phyloP scores from a whole-genome alignment of 371 early-diverging fungal species.

The Saksenaea oblongispora region DNA sequence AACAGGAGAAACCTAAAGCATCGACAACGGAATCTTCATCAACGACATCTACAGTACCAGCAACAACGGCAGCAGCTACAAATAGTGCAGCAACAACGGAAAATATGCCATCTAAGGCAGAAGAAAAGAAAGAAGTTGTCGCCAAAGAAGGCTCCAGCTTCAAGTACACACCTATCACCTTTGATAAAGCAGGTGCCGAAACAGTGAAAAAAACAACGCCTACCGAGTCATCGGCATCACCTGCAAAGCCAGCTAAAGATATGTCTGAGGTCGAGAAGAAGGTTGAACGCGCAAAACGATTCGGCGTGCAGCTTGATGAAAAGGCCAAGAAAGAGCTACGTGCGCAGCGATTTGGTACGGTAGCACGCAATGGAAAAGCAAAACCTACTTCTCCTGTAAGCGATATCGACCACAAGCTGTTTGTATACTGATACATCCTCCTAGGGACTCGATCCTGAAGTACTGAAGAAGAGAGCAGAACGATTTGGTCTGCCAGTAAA shows the following conservation, averaged over 20 bases:
- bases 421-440: background rate
- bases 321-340: slow-evolving; percentile 42
- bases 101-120: slow-evolving; percentile 1
- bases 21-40: background rate
- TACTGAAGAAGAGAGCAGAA: slow-evolving; percentile 51
- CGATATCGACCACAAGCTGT: background rate
- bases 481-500: slow-evolving; percentile 44
- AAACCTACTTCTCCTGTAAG: slow-evolving; percentile 6
- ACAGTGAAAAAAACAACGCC: background rate
- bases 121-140: slow-evolving; percentile 7
- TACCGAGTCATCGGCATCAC: slow-evolving; percentile 15
- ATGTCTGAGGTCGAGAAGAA: slow-evolving; percentile 37
- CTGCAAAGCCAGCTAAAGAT: slow-evolving; percentile 14
- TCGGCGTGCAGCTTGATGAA: slow-evolving; percentile 51
- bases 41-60: slow-evolving; percentile 17
- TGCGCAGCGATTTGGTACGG: slow-evolving; percentile 42
- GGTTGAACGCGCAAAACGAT: slow-evolving; percentile 59
- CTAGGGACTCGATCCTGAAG: slow-evolving; percentile 44
- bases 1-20: slow-evolving; percentile 9
- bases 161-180: slow-evolving; percentile 46
- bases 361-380: slow-evolving; percentile 5
- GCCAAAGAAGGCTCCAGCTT: slow-evolving; percentile 28
- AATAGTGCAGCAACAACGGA: slow-evolving; percentile 20
- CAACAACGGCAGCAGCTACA: slow-evolving; percentile 15
- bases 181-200: slow-evolving; percentile 22